Conservation (phyloP, 2,329 filamentous ascomycete species). For the Arthrobotrys sphaeroides region DNA sequence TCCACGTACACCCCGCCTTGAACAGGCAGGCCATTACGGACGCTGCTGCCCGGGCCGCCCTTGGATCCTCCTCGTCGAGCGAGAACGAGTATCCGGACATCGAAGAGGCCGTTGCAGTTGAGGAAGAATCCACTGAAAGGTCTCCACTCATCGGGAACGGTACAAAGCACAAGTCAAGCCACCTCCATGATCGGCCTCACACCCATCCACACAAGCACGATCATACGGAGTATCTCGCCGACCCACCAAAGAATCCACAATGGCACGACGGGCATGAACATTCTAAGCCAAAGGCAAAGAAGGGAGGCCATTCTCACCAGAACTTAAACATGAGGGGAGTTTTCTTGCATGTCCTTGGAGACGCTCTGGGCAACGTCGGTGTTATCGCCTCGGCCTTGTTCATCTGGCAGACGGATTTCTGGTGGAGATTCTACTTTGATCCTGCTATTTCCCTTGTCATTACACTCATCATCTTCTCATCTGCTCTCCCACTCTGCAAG, state of each 20-base stretch:
- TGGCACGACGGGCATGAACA: conserved; percentile 81
- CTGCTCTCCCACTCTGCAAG: conserved; percentile 79
- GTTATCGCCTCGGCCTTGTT: conserved; percentile 83
- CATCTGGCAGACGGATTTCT: conserved; percentile 86
- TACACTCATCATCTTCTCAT: conserved; percentile 78
- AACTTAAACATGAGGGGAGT: conserved; percentile 97
- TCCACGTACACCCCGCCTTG: conserved; percentile 86
- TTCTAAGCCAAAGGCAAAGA: conserved; percentile 73
- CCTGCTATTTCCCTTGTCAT: conserved; percentile 93
- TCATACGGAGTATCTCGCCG: conserved; percentile 55
- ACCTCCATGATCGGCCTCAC: conserved; percentile 58
- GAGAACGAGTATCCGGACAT: conserved; percentile 69
- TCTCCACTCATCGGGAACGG: conserved; percentile 61
- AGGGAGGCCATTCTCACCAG: conserved; percentile 77
- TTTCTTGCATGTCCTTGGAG: conserved; percentile 79
- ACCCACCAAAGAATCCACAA: conserved; percentile 59
- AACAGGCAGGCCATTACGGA: conserved; percentile 93
- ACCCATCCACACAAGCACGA: conserved; percentile 57
- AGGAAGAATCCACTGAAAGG: conserved; percentile 60
- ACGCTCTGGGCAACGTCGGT: conserved; percentile 85
- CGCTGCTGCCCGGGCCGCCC: conserved; percentile 71
- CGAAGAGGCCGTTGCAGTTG: conserved; percentile 62
- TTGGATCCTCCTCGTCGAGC: conserved; percentile 66
- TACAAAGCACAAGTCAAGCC: conserved; percentile 57
- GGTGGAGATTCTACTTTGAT: conserved; percentile 86